Evolutionary conservation across 371 early-diverging fungal species (phyloP).

Genomic region (Basidiobolus meristosporus): DNA sequence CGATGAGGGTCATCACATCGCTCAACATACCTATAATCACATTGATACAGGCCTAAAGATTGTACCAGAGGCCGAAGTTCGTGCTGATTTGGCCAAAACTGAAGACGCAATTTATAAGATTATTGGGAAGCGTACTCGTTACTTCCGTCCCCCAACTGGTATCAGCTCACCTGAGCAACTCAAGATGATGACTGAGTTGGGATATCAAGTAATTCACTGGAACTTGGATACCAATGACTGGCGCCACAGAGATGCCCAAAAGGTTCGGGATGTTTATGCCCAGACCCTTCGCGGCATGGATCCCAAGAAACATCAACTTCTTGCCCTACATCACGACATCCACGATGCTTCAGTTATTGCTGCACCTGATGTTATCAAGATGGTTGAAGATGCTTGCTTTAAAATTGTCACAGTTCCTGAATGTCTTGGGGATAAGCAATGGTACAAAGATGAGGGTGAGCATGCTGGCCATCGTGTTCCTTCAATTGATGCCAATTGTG

Average conservation of each 20-base stretch:
- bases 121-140: conserved; percentile 19
- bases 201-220: conserved; percentile 4
- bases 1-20: conserved; percentile 20
- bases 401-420: too few relatives aligned
- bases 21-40: conserved; percentile 26
- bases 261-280: too few relatives aligned
- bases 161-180: conserved; percentile 1
- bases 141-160: conserved; percentile 15
- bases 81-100: conserved; percentile 6
- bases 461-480: too few relatives aligned
- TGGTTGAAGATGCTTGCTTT: too few relatives aligned
- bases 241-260: neutral
- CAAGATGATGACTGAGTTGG: neutral
- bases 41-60: conserved; percentile 16
- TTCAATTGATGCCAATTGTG: too few relatives aligned
- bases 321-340: too few relatives aligned
- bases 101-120: conserved; percentile 11
- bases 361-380: too few relatives aligned
- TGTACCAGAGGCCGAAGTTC: conserved; percentile 12
- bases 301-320: too few relatives aligned
- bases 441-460: too few relatives aligned
- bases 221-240: conserved; percentile 9
- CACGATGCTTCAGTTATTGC: too few relatives aligned
- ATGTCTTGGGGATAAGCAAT: too few relatives aligned
- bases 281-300: too few relatives aligned